Base-by-base conservation (phyloP, 164 flowering plant genomes). In the Euptelea pleiosperma region DNA sequence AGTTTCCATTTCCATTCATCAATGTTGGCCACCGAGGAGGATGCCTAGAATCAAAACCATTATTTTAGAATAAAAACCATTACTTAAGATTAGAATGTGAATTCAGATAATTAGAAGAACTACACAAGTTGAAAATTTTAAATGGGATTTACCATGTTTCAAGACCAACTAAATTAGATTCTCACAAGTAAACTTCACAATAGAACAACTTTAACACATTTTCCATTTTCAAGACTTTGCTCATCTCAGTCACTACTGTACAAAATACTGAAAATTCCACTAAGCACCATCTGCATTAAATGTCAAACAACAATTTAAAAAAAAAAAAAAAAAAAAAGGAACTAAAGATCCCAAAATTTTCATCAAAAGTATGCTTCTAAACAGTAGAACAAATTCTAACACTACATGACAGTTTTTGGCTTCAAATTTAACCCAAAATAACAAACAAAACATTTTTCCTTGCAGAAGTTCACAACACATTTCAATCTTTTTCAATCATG, bases 1-100 rank as follows among this genome's bases (percentile, higher is more conserved):
- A 94, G 89, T 62, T 94, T 94, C 99, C 99, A 91, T 74, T 83
- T 91, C 99, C 99, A 94, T 73, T 90, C 97, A 63, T 94, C 99
- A 58, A 94, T 73, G 61, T 94, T 91, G 59, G 87, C 95, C 70
- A 91, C 96, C 0, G 99, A 80, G 30, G 97, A 88, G 24, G 99
- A 88, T 6, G 86, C 88, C 99, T 93, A 47, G 24, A 37, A 73
- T 43, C 21, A 35, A 63, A 26, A 52, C 14, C 28, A 64, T 16
- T 14, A 45, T 18, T 57, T 31, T 57, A 44, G 34, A 24, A 8
- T n/a, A 8, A 40, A 4, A 41, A 3, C 16, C 18, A 7, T 11
- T n/a, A 0, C 31, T n/a, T n/a, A n/a, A n/a, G n/a, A n/a, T n/a
- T n/a, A n/a, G n/a, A n/a, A n/a, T n/a, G n/a, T n/a, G n/a, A n/a